phyloP scores from a whole-genome alignment of 768 basidiomycete species.

The Mycena latifolia region DNA sequence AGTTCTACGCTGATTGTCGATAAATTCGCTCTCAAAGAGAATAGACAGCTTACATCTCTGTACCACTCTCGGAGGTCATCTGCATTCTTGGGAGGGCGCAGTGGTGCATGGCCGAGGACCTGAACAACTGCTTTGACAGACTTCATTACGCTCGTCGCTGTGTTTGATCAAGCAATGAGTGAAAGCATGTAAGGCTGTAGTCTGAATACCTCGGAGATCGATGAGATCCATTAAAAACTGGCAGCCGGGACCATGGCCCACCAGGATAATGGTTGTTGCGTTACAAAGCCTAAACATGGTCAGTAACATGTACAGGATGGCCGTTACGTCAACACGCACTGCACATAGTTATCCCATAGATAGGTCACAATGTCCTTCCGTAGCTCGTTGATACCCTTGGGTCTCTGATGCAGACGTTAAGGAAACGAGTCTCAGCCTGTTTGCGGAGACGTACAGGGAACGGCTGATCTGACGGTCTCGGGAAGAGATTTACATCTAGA shows the following conservation, averaged over 20 bases:
- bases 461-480: conserved; percentile 61
- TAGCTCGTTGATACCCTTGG: conserved; percentile 57
- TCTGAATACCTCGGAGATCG: conserved; percentile 69
- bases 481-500: conserved; percentile 89
- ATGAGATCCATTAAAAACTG: conserved; percentile 81
- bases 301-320: conserved; percentile 5
- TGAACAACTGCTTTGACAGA: conserved; percentile 81
- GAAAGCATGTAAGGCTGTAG: too few relatives aligned
- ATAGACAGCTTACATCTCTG: conserved; percentile 60
- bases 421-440: background rate
- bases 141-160: conserved; percentile 68
- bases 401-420: conserved; percentile 44
- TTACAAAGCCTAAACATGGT: conserved; percentile 69
- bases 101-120: conserved; percentile 74
- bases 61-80: conserved; percentile 81
- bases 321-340: conserved; percentile 63
- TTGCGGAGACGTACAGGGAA: conserved; percentile 45
- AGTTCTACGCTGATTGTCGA: conserved; percentile 63
- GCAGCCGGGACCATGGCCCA: conserved; percentile 92
- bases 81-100: conserved; percentile 67
- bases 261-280: conserved; percentile 79
- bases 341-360: conserved; percentile 96
- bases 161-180: background rate
- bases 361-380: conserved; percentile 78
- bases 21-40: background rate